Evolutionary conservation across 2,329 filamentous ascomycete genomes (phyloP).

Genomic region (Aureobasidium namibiae): DNA sequence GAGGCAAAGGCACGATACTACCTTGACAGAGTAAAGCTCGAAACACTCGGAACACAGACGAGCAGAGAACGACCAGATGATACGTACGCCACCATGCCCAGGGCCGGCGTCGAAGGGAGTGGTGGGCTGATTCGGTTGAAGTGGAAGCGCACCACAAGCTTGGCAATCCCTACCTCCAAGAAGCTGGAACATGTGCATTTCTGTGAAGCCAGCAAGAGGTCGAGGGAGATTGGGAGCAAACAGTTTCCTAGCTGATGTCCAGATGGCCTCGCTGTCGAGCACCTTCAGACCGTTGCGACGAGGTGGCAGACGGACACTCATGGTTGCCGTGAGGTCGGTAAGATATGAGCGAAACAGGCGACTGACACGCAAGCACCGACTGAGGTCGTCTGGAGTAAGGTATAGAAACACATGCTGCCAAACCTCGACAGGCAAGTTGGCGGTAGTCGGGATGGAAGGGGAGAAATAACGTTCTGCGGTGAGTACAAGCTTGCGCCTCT

Average conservation of each 20-base stretch:
- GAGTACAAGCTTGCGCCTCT: slow-evolving; percentile 3
- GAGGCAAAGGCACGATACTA: slow-evolving; percentile 30
- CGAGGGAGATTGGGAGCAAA: slow-evolving; percentile 61
- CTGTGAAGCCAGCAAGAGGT: slow-evolving; percentile 56
- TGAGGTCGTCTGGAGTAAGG: slow-evolving; percentile 26
- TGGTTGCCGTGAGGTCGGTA: slow-evolving; percentile 17
- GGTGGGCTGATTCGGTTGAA: slow-evolving; percentile 17
- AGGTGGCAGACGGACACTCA: background rate
- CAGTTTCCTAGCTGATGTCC: slow-evolving; percentile 59
- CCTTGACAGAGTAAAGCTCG: slow-evolving; percentile 53
- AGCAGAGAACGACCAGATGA: slow-evolving; percentile 64
- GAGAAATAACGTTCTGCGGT: slow-evolving; percentile 11
- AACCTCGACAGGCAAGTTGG: slow-evolving; percentile 11
- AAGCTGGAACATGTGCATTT: slow-evolving; percentile 70
- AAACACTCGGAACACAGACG: slow-evolving; percentile 62
- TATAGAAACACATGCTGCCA: slow-evolving; percentile 26
- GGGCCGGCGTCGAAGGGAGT: slow-evolving; percentile 53
- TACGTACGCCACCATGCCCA: slow-evolving; percentile 50
- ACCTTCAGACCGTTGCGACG: slow-evolving; percentile 17
- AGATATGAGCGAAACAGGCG: slow-evolving; percentile 23
- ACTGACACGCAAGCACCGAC: slow-evolving; percentile 24
- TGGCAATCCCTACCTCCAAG: slow-evolving; percentile 57
- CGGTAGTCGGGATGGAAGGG: background rate
- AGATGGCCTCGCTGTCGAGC: slow-evolving; percentile 58
- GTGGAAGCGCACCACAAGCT: slow-evolving; percentile 48